A percentile compares a stretch with the other conserved stretches of the same genome.
Evolutionary conservation across 2,329 filamentous ascomycete species (phyloP).

Genomic region (Sporothrix globosa): DNA sequence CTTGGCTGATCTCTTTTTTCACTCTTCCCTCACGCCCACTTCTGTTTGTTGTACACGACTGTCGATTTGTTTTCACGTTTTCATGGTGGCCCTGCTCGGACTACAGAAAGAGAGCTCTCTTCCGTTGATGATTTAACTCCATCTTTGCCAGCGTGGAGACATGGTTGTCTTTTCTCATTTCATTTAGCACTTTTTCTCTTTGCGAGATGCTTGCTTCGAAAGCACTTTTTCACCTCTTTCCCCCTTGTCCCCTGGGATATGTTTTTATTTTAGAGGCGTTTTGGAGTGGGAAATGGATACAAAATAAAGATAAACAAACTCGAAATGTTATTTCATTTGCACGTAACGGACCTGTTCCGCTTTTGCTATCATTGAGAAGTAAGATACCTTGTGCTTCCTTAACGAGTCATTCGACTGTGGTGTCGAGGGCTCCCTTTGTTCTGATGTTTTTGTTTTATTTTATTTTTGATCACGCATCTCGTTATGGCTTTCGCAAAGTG

Average conservation of each 20-base stretch:
- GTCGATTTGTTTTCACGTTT: not conserved
- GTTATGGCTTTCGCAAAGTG: not conserved
- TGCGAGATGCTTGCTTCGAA: not conserved
- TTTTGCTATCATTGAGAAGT: not conserved
- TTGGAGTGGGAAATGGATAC: conserved; percentile 30
- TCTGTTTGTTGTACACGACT: not conserved
- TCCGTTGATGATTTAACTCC: not conserved
- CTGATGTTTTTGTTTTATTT: no score
- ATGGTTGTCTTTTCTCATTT: not conserved
- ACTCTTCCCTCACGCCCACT: no score
- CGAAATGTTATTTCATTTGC: not conserved
- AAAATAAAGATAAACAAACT: conserved; percentile 29
- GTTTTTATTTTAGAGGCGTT: conserved; percentile 31
- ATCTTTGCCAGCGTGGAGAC: not conserved
- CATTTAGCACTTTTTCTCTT: no score
- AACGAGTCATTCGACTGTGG: no score
- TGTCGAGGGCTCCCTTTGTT: no score
- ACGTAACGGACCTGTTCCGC: not conserved
- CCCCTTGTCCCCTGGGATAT: conserved; percentile 1
- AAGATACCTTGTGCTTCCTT: no score
- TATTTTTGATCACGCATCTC: not conserved
- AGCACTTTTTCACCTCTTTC: not conserved
- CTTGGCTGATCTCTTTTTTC: not conserved
- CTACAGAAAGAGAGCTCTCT: not conserved
- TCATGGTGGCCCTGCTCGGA: not conserved